Evolutionary conservation across 169 alveolate species (phyloP).

Genomic region (Cryptosporidium canis): DNA sequence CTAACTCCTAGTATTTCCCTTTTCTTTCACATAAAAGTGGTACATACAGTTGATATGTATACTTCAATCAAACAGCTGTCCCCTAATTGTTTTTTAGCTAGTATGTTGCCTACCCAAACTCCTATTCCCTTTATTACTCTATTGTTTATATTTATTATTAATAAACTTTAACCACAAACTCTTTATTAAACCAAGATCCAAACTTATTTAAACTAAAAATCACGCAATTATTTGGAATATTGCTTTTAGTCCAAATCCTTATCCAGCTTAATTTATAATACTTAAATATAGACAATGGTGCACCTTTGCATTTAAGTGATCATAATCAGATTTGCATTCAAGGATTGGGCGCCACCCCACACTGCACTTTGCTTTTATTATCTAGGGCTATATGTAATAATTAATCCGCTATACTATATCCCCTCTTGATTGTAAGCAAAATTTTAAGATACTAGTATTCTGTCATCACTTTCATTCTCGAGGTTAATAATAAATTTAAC

Average conservation of each 20-base stretch:
- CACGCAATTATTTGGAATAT: neutral
- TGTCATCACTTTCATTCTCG: too few species aligned
- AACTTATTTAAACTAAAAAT: neutral
- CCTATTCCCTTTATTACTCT: neutral
- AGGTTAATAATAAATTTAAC: too few species aligned
- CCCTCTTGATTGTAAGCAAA: neutral
- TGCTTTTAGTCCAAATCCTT: too few species aligned
- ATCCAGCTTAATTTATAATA: neutral
- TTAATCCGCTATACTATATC: too few species aligned
- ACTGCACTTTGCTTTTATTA: neutral
- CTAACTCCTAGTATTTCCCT: neutral
- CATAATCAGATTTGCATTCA: neutral
- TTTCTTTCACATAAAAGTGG: neutral
- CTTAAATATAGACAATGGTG: neutral
- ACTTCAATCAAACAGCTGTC: neutral
- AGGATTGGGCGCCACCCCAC: slow-evolving; percentile 6
- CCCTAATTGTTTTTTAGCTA: neutral
- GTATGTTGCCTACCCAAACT: neutral
- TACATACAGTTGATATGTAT: neutral
- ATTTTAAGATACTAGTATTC: too few species aligned
- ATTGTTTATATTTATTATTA: neutral
- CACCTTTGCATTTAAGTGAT: neutral
- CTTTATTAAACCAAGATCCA: neutral
- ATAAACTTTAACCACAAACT: neutral
- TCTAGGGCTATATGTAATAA: too few species aligned